Base-by-base conservation (phyloP, 2,329 filamentous ascomycete species). In the Colletotrichum costaricense region DNA sequence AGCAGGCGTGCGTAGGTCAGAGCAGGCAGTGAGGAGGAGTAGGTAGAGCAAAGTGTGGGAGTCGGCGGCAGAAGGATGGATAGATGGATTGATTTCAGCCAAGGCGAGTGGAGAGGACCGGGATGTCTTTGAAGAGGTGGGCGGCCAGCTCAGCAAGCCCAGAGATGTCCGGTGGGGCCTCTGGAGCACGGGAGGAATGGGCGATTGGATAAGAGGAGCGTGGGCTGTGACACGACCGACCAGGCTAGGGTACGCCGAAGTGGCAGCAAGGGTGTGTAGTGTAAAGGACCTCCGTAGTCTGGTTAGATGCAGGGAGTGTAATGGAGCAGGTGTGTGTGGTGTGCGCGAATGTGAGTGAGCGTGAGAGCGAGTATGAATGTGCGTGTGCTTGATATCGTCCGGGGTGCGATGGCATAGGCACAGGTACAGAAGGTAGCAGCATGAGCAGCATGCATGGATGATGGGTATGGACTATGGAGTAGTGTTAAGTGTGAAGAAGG, bases 141-240 rank as follows among this genome's bases (percentile, higher is more conserved):
- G 60, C 71, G 55, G 72, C 72, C 72, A 74, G 69, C 72, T 72
- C 72, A 74, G 67, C 72, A 74, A 71, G 72, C 72, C 72, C 63
- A 73, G 71, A 73, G 71, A 71, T 71, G 71, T 52, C 73, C 66
- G 56, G 68, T 75, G 75, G 75, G 62, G 58, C 70, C 57, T 66
- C 68, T 72, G 71, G 71, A 71, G 71, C 71, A 57, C 69, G 67
- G 75, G 67, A 74, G 74, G 75, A 74, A 74, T 66, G 74, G 76
- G 76, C 78, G 80, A 81, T 81, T 81, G 80, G 80, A 70, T 76
- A 74, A 72, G 74, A 76, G 74, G 74, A 60, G 76, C 72, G 78
- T 76, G 74, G 78, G 79, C 79, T 81, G 80, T 81, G 79, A 81
- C 80, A 74, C 69, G 68, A 74, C 71, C 52, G 55, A 71, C 67